A percentile compares a stretch with the other conserved stretches of the same genome.
phyloP scores from a whole-genome alignment of 2,329 filamentous ascomycete genomes.

The Fusarium chuoi region DNA sequence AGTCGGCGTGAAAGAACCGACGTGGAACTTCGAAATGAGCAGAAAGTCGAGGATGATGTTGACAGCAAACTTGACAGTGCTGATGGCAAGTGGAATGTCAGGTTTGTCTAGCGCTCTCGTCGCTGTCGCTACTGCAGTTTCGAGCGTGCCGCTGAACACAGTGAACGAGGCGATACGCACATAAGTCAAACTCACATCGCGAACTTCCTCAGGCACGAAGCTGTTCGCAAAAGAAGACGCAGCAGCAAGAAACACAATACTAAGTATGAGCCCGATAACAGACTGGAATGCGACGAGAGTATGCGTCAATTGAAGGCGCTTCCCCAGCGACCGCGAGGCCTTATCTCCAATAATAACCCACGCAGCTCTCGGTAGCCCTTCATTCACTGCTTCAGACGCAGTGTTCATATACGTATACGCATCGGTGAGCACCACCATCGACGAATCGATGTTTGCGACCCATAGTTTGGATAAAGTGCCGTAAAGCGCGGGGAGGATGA shows the following conservation, averaged over 20 bases:
- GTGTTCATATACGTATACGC: constrained; percentile 76
- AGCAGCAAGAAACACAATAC: constrained; percentile 65
- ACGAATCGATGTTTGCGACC: constrained; percentile 74
- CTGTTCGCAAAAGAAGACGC: constrained; percentile 65
- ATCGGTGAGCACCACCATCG: constrained; percentile 51
- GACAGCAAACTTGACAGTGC: constrained; percentile 68
- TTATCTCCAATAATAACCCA: constrained; percentile 77
- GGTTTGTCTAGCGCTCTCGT: constrained; percentile 75
- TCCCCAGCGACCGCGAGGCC: constrained; percentile 58
- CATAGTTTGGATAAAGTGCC: constrained; percentile 75
- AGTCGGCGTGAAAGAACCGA: constrained; percentile 63
- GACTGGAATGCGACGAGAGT: constrained; percentile 72
- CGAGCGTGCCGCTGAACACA: constrained; percentile 69
- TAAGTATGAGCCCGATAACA: constrained; percentile 67
- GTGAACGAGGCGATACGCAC: constrained; percentile 73
- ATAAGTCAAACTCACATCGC: constrained; percentile 68
- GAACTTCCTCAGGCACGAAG: constrained; percentile 71
- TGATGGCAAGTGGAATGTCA: constrained; percentile 75
- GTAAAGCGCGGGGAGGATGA: constrained; percentile 74
- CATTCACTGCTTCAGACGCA: constrained; percentile 75
- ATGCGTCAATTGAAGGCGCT: constrained; percentile 68
- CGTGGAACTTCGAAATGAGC: constrained; percentile 72
- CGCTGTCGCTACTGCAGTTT: constrained; percentile 68
- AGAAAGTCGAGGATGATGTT: constrained; percentile 76
- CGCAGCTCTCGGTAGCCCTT: constrained; percentile 74